Percentiles rank a stretch among this genome's conserved stretches.
Conservation (phyloP, 2,329 filamentous ascomycete species). For the Plectosphaerella plurivora region DNA sequence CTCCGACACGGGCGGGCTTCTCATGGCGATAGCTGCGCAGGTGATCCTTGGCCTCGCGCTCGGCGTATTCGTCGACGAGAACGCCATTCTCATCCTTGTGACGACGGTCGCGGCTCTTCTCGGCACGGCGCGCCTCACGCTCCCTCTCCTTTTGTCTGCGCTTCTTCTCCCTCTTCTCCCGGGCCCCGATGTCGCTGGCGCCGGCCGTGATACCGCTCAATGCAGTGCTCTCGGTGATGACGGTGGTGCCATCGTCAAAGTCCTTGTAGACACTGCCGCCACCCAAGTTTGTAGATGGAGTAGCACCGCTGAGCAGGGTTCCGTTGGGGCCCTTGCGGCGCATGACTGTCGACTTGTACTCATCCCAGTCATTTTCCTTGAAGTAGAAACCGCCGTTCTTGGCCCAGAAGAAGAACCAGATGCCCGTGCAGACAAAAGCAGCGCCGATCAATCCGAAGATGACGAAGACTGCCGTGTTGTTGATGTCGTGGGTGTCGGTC, state of each 20-base stretch:
- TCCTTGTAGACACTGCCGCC: slow-evolving; percentile 82
- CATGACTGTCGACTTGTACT: slow-evolving; percentile 94
- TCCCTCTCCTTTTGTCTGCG: slow-evolving; percentile 40
- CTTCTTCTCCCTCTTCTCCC: slow-evolving; percentile 53
- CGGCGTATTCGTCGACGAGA: slow-evolving; percentile 61
- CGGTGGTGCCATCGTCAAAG: slow-evolving; percentile 47
- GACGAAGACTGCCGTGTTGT: slow-evolving; percentile 71
- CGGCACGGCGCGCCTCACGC: slow-evolving; percentile 24
- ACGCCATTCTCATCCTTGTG: slow-evolving; percentile 30
- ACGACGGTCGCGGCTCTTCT: slow-evolving; percentile 21
- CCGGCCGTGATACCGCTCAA: slow-evolving; percentile 55
- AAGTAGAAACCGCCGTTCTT: slow-evolving; percentile 94
- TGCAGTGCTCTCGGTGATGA: slow-evolving; percentile 37
- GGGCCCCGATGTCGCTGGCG: slow-evolving; percentile 49
- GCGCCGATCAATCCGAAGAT: slow-evolving; percentile 82
- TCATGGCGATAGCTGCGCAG: slow-evolving; percentile 83
- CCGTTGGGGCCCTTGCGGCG: slow-evolving; percentile 87
- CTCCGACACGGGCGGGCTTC: slow-evolving; percentile 80
- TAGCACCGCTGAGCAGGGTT: slow-evolving; percentile 77
- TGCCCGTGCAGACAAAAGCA: slow-evolving; percentile 65
- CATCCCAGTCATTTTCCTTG: slow-evolving; percentile 85
- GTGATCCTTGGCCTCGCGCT: slow-evolving; percentile 60
- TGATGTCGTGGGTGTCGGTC: slow-evolving; percentile 52
- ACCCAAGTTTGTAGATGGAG: slow-evolving; percentile 77
- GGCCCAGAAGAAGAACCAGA: slow-evolving; percentile 99